A percentile compares a stretch with the other conserved stretches of the same genome.
These are phyloP conservation scores for Chlamydomonas sphaeroides DNA, from an alignment of 139 green algal genomes.

Conservation along the genomic window DNA sequence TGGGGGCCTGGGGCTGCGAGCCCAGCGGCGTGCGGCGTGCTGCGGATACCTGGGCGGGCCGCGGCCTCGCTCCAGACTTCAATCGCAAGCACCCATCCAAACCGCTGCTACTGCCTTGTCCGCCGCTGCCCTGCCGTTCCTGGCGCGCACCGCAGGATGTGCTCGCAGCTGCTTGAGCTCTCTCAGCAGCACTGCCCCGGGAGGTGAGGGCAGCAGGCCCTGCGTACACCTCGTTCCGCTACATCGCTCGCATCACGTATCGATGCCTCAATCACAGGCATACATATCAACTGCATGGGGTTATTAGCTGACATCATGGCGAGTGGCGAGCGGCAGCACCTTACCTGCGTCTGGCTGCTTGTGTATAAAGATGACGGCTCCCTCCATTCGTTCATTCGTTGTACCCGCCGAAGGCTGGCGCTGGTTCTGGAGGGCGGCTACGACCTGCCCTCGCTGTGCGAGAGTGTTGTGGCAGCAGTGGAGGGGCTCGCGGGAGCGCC, in stretches of 20 bases:
- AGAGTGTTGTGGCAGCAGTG: not conserved
- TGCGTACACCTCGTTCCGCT: no score
- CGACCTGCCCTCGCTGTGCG: conserved; percentile 41
- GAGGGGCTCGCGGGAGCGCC: conserved; percentile 64
- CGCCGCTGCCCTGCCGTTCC: not conserved
- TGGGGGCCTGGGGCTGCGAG: no score
- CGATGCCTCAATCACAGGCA: no score
- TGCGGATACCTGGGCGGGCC: no score
- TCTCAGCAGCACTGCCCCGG: not conserved
- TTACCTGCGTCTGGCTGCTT: conserved; percentile 68
- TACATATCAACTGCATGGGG: no score
- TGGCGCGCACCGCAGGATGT: not conserved
- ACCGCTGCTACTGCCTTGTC: not conserved
- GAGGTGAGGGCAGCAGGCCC: not conserved
- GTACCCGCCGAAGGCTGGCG: conserved; percentile 54
- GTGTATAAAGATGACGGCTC: no score
- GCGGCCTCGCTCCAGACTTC: no score
- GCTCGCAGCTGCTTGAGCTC: conserved; percentile 25
- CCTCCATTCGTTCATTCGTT: conserved; percentile 27
- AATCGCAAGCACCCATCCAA: no score
- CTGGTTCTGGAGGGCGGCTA: conserved; percentile 94
- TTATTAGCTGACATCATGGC: not conserved
- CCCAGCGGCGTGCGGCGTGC: no score
- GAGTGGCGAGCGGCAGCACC: not conserved
- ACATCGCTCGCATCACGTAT: no score